Evolutionary conservation across 805 yeast species (phyloP).

Genomic region (Lachancea waltii): DNA sequence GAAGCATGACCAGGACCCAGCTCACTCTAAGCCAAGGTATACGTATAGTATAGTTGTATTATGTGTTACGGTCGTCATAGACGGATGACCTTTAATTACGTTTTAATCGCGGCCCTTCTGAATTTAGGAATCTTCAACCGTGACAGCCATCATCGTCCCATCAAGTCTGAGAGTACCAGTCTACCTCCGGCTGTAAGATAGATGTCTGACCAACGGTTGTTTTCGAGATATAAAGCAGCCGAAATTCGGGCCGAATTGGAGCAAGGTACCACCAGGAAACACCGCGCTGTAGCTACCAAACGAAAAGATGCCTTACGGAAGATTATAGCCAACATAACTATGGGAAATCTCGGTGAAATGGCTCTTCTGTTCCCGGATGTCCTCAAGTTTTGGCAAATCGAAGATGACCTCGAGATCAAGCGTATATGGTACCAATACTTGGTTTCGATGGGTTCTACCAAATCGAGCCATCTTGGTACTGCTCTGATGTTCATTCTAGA

Average conservation of each 20-base stretch:
- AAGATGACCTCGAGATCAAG: constrained; percentile 62
- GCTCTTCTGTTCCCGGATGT: constrained; percentile 60
- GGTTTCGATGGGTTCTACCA: constrained; percentile 50
- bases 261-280: constrained; percentile 35
- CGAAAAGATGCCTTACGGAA: constrained; percentile 54
- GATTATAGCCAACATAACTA: constrained; percentile 74
- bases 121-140: no score
- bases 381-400: constrained; percentile 41
- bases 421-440: constrained; percentile 66
- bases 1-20: no score
- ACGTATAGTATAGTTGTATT: no score
- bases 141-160: no score
- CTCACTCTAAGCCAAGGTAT: no score
- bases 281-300: constrained; percentile 31
- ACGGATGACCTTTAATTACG: no score
- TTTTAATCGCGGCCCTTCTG: no score
- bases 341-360: constrained; percentile 71
- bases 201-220: constrained; percentile 30
- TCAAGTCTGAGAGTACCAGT: no score
- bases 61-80: no score
- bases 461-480: constrained; percentile 48
- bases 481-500: constrained; percentile 49
- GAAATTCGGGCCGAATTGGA: constrained; percentile 28
- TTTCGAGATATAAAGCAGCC: constrained; percentile 28
- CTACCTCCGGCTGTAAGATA: neutral